Evolutionary conservation across 2,329 filamentous ascomycete genomes (phyloP).

Genomic region (Ophiocordyceps unilateralis): DNA sequence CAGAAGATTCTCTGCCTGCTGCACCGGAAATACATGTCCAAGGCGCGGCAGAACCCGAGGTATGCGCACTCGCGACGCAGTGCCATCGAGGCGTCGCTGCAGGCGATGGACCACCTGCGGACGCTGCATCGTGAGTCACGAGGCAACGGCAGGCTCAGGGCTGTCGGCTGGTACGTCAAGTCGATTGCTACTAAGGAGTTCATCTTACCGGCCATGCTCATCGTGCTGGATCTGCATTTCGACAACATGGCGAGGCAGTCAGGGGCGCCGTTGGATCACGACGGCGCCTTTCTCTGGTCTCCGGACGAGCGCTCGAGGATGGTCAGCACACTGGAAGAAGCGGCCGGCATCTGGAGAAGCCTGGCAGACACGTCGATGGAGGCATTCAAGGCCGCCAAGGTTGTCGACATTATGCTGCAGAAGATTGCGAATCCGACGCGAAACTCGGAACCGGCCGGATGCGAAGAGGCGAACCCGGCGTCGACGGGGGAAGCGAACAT

Average conservation of each 20-base stretch:
- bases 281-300: conserved; percentile 37
- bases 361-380: conserved; percentile 69
- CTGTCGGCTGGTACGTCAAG: conserved; percentile 62
- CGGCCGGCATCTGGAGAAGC: conserved; percentile 64
- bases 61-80: conserved; percentile 72
- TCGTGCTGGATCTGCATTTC: conserved; percentile 68
- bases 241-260: conserved; percentile 32
- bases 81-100: conserved; percentile 74
- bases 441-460: conserved; percentile 2
- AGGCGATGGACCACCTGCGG: conserved; percentile 60
- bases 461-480: conserved; percentile 3
- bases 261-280: conserved; percentile 20
- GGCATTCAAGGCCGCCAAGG: conserved; percentile 67
- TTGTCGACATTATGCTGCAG: conserved; percentile 69
- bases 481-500: background rate
- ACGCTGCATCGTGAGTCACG: conserved; percentile 61
- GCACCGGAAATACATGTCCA: conserved; percentile 72
- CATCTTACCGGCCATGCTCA: conserved; percentile 67
- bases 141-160: conserved; percentile 51
- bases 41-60: conserved; percentile 58
- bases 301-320: conserved; percentile 52
- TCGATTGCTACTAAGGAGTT: conserved; percentile 75
- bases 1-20: conserved; percentile 80
- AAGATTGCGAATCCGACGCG: conserved; percentile 38
- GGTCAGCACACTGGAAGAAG: conserved; percentile 55